Base-by-base conservation (phyloP, 345 rosid genomes). In the Euphorbia lathyris region DNA sequence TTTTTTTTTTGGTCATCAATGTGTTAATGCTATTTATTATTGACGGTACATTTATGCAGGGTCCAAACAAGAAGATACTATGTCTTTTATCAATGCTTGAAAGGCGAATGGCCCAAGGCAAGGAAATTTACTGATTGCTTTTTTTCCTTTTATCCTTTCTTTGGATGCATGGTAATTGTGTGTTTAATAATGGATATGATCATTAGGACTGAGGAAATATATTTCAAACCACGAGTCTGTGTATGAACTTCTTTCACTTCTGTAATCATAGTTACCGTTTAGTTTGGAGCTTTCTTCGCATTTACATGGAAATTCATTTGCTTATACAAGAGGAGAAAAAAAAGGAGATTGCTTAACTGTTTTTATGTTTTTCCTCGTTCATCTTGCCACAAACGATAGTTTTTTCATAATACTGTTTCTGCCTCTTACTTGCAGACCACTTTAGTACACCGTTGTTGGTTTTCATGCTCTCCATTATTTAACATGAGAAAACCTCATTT, bases 61-160 rank as follows among this genome's bases (percentile, higher is more conserved):
- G 89, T 22, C 83, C 85, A 20, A 85, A 89, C 78, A 89, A 89
- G 82, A 84, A 80, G 79, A 86, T 89, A 71, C 87, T 89, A 42
- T 79, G 83, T 72, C 86, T 85, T 72, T 72, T 89, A 22, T 89
- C 94, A 65, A 89, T 89, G 94, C 89, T 89, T 55, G 91, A 85
- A 80, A 83, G 91, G 77, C 85, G 80, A 77, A 83, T 86, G 84
- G 84, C 89, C 65, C 91, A 86, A 86, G 94, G 91, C 73, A 74
- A 81, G 87, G 66, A 48, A n/a, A 26, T 25, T 30, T 30, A 51
- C 55, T 12, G 29, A 45, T 26, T 67, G 5, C 29, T 58, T 32
- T 23, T 36, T 58, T 52, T 68, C 51, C 61, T 58, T 5, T 53
- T 38, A 61, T 22, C 14, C 23, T 22, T 55, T 25, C 25, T 22